Evolutionary conservation across 2,329 filamentous ascomycete genomes (phyloP).

Genomic region (Aspergillus sp.): DNA sequence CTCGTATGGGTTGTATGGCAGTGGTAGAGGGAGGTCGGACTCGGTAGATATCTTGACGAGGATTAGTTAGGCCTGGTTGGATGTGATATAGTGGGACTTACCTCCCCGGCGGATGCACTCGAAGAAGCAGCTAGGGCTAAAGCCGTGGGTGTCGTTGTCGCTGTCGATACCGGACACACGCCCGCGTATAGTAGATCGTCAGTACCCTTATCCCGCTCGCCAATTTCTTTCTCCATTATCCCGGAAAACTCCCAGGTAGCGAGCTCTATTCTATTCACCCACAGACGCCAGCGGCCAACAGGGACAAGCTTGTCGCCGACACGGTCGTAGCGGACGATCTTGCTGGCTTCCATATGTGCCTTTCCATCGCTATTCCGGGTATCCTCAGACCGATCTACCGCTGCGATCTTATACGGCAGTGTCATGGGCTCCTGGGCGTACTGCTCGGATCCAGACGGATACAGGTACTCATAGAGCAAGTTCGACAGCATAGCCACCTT

Average conservation of each 20-base stretch:
- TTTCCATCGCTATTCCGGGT: background rate
- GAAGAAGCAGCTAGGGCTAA: no score
- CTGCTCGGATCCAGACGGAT: background rate
- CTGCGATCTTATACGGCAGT: background rate
- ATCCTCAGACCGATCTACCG: background rate
- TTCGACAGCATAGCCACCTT: background rate
- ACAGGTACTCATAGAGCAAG: background rate
- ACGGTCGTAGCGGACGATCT: background rate
- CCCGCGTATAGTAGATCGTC: background rate
- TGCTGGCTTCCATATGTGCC: background rate
- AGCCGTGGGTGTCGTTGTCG: no score
- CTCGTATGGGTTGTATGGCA: no score
- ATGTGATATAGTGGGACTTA: no score
- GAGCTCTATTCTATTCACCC: no score
- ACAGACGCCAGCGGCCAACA: background rate
- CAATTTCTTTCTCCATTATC: background rate
- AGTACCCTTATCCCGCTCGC: background rate
- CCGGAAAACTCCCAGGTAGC: background rate
- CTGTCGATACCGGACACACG: background rate
- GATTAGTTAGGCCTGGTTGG: no score
- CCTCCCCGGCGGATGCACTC: no score
- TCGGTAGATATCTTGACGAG: fast-evolving
- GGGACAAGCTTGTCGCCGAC: background rate
- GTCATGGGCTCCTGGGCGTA: background rate
- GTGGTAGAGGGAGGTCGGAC: no score